These are phyloP conservation scores for Heterobasidion occidentale DNA, from an alignment of 1,284 basidiomycete species.

Conservation along the genomic window DNA sequence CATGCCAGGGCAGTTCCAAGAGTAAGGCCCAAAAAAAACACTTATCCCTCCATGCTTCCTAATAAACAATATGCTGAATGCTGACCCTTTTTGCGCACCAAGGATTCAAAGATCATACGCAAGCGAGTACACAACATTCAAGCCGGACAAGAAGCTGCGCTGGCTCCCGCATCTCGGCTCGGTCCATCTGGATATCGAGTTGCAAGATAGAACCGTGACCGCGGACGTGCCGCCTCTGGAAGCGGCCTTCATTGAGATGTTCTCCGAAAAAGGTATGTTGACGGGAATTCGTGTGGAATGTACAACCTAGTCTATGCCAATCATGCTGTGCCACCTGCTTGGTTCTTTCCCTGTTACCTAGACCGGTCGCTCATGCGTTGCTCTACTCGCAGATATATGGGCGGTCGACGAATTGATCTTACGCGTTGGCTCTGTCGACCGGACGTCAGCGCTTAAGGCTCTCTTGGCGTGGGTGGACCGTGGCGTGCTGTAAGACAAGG, in stretches of 20 bases:
- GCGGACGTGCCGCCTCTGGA: constrained; percentile 80
- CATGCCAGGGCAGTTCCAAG: constrained; percentile 78
- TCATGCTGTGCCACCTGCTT: no score
- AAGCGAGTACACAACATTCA: constrained; percentile 69
- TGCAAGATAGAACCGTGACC: constrained; percentile 73
- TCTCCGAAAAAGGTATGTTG: constrained; percentile 56
- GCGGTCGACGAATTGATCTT: constrained; percentile 56
- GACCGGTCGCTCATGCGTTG: background rate
- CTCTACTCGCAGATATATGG: constrained; percentile 49
- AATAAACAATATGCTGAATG: background rate
- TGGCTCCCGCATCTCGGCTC: constrained; percentile 86
- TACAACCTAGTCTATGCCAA: no score
- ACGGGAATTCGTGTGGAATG: no score
- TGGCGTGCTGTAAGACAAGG: constrained; percentile 65
- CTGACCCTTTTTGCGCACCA: background rate
- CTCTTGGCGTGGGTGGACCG: constrained; percentile 78
- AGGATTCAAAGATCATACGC: constrained; percentile 73
- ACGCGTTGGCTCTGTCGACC: constrained; percentile 58
- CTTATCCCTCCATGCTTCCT: background rate
- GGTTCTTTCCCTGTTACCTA: background rate
- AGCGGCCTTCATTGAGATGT: constrained; percentile 84
- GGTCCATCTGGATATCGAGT: constrained; percentile 68
- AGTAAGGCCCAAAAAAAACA: constrained; percentile 37
- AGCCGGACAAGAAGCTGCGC: constrained; percentile 83
- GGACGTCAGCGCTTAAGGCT: constrained; percentile 61